Evolutionary conservation across 176 grass and related monocot genomes (phyloP), one percentile per base, ranked within the genome.

Genomic region (Chloris gayana): DNA sequence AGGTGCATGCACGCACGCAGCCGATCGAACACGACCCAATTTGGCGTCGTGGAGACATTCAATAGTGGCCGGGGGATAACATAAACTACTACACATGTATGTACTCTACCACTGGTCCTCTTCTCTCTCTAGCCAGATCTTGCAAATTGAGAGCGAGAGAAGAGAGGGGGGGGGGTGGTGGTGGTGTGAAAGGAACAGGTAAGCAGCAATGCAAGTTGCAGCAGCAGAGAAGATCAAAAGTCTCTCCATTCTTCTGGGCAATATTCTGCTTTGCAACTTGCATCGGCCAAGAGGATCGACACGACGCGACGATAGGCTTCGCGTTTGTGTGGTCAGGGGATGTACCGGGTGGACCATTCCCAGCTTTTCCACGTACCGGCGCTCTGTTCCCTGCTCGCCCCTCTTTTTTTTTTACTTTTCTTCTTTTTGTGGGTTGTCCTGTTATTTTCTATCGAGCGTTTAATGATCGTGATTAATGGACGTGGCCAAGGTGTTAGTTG

Each of bases 241-340:
- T 7, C 44, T 10, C 15, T 42, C 59, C 60, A 14, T 54, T 18
- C 22, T 58, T 51, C 64, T 14, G 13, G 41, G 50, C 24, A 33
- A 19, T 80, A 67, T 57, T 54, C 83, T 73, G 76, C 22, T 32
- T 2, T 8, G 73, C 85, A 82, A 87, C 39, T 87, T 87, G 85
- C 33, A 11, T 9, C 13, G n/a, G 57, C 50, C 17, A 54, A 24
- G 6, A 7, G 19, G 51, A 22, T 22, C 51, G 21, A 3, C 9
- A 51, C 78, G 69, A 87, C 37, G 70, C 76, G 78, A 35, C 15
- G 65, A 42, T 42, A n/a, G 26, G 25, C 46, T 26, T 38, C 33
- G 44, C 6, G 57, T 46, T 34, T 57, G 62, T 83, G 82, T 83
- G 82, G 72, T 69, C 27, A 27, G 45, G 82, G 27, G 44, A 19